A percentile compares a stretch with the other conserved stretches of the same genome.
Evolutionary conservation across 2,329 filamentous ascomycete species (phyloP).

Genomic region (Chaetomiaceae sp.): DNA sequence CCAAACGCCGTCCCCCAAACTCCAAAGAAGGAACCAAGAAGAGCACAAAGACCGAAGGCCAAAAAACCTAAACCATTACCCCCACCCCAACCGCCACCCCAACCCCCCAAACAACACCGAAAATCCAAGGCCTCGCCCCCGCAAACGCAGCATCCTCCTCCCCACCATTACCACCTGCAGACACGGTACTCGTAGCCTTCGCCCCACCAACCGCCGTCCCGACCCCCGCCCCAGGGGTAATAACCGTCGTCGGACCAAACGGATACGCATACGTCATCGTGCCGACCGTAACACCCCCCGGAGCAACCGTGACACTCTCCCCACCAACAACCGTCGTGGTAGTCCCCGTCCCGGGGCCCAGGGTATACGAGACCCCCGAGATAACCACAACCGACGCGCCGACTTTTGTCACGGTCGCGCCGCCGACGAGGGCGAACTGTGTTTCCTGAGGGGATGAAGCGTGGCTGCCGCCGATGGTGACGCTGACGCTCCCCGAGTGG

Average conservation of each 20-base stretch:
- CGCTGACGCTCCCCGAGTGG: conserved; percentile 35
- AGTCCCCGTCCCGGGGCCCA: conserved; percentile 38
- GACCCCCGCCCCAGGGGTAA: conserved; percentile 30
- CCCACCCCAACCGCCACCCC: conserved; percentile 5
- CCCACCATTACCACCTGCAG: neutral
- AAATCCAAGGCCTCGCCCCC: conserved; percentile 9
- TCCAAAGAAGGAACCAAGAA: neutral
- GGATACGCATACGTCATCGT: conserved; percentile 44
- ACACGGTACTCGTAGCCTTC: neutral
- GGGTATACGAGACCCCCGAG: conserved; percentile 45
- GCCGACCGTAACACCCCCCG: conserved; percentile 43
- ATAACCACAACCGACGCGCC: conserved; percentile 48
- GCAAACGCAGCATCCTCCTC: conserved; percentile 17
- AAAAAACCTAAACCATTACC: neutral
- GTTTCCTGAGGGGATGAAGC: conserved; percentile 35
- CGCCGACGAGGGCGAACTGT: conserved; percentile 46
- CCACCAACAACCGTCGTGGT: conserved; percentile 47
- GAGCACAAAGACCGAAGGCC: neutral
- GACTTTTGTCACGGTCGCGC: conserved; percentile 48
- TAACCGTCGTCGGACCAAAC: conserved; percentile 41
- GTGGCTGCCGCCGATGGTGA: conserved; percentile 40
- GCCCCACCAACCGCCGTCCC: neutral
- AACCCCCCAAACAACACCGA: conserved; percentile 6
- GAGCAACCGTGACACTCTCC: conserved; percentile 48
- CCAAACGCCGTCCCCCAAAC: neutral